Base-by-base conservation (phyloP, 768 basidiomycete species). In the Suillus clintonianus region DNA sequence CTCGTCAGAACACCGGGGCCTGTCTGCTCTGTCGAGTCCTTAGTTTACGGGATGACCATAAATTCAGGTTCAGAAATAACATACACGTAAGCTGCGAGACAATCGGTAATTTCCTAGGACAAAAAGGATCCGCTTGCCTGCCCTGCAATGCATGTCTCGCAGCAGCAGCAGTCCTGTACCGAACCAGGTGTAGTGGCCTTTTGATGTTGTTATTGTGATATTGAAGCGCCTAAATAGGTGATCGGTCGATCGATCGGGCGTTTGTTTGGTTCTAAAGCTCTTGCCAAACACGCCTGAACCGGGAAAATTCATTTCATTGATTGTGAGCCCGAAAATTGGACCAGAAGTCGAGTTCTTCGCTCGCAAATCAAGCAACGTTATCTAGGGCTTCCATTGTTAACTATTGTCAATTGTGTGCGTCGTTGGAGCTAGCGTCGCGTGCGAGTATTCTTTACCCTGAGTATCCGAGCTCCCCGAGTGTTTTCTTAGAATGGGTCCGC, bases 191-290 rank as follows among this genome's bases (percentile, higher is more conserved):
- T 47, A 11, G 8, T 24, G 4, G 10, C 9, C 5, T 19, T 19
- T 43, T n/a, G 13, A 30, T 51, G 5, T 15, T 19, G 4, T 10
- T n/a, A n/a, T n/a, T 11, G 30, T 9, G 22, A 10, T 37, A 4
- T 22, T 55, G 36, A 24, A 37, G 30, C 51, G 37, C 55, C 27
- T 34, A 36, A 55, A 55, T 14, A 55, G 54, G 54, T 5, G 37
- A 55, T 55, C 4, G 4, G 34, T 55, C 34, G 50, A 55, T 55
- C 54, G 47, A 32, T 32, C 50, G 36, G n/a, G 51, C 13, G 22
- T 41, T 63, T 63, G 62, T 63, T 63, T 63, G 54, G 48, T 63
- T 61, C 47, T 41, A 17, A 60, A 48, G 62, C 60, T 17, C 15
- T 39, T 45, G 62, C 62, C 59, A 63, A 63, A 63, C 62, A 63